phyloP scores from a whole-genome alignment of 2,329 filamentous ascomycete species.

The Exophiala dermatitidis region DNA sequence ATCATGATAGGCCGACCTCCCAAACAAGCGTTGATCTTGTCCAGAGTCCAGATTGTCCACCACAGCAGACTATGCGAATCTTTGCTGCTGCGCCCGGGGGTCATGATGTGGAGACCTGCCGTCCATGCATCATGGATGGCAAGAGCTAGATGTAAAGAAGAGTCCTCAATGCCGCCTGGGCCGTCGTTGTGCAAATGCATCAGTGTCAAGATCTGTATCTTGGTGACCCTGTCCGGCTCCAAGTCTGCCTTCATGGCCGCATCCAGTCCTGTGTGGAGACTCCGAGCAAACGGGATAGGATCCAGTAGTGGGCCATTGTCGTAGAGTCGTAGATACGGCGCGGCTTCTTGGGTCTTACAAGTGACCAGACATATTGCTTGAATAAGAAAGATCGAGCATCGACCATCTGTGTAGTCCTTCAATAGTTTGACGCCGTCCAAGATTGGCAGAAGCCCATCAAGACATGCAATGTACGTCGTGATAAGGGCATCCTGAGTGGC shows the following conservation, averaged over 20 bases:
- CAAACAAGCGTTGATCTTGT: conserved; percentile 38
- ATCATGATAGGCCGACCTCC: conserved; percentile 36
- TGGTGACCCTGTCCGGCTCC: conserved; percentile 34
- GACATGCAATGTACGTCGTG: conserved; percentile 33
- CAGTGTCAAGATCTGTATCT: conserved; percentile 35
- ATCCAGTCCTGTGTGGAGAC: conserved; percentile 34
- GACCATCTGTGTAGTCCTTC: conserved; percentile 26
- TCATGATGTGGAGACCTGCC: conserved; percentile 35
- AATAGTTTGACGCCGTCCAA: conserved; percentile 30
- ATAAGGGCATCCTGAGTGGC: conserved; percentile 31
- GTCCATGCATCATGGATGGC: conserved; percentile 39
- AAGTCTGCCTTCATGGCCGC: conserved; percentile 35
- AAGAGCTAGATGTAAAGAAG: conserved; percentile 36
- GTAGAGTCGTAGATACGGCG: conserved; percentile 30
- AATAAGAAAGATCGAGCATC: conserved; percentile 33
- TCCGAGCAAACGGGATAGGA: conserved; percentile 35
- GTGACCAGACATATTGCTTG: conserved; percentile 37
- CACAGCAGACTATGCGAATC: conserved; percentile 33
- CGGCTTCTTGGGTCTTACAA: conserved; percentile 34
- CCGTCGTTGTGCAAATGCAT: conserved; percentile 39
- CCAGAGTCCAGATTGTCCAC: conserved; percentile 38
- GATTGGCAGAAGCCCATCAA: conserved; percentile 36
- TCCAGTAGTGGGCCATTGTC: conserved; percentile 30
- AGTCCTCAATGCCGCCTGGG: conserved; percentile 36
- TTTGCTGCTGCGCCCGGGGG: conserved; percentile 29